Conservation (phyloP, 2,329 filamentous ascomycete genomes). For the Coleophoma eucalyptorum region DNA sequence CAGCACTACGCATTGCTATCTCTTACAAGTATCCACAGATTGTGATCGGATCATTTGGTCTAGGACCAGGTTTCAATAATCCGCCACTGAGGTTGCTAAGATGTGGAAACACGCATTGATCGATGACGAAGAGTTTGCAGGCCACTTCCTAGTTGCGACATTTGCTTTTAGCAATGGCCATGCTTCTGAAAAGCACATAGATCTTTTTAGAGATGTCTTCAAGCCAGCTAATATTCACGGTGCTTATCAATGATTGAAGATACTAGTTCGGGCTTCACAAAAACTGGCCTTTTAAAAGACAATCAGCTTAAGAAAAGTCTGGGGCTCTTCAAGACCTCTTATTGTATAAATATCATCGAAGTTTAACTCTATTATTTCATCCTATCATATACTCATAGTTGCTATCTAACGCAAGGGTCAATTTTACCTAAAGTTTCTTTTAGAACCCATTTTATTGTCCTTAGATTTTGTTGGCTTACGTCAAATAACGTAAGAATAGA, state of each 20-base stretch:
- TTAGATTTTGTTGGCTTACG: no score
- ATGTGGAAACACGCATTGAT: slow-evolving; percentile 64
- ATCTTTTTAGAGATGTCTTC: slow-evolving; percentile 52
- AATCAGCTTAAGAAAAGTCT: no score
- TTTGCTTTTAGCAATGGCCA: slow-evolving; percentile 52
- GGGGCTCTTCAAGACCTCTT: no score
- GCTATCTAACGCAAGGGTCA: no score
- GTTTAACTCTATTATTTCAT: no score
- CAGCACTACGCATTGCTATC: slow-evolving; percentile 69
- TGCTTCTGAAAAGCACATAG: slow-evolving; percentile 34
- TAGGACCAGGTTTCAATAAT: slow-evolving; percentile 61
- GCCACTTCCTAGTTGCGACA: slow-evolving; percentile 56
- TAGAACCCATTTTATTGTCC: no score
- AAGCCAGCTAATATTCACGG: slow-evolving; percentile 34
- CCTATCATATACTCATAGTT: no score
- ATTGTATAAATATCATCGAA: no score
- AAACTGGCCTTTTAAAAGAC: no score
- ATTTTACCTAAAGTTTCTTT: no score
- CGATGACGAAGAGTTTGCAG: slow-evolving; percentile 58
- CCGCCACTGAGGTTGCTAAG: slow-evolving; percentile 61
- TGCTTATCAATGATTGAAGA: neutral
- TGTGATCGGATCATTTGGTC: slow-evolving; percentile 61
- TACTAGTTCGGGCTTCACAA: no score
- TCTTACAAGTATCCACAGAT: slow-evolving; percentile 53
- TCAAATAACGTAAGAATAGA: no score